Evolutionary conservation across 1,139 yeast species (phyloP).

Genomic region (Pichia sp.): DNA sequence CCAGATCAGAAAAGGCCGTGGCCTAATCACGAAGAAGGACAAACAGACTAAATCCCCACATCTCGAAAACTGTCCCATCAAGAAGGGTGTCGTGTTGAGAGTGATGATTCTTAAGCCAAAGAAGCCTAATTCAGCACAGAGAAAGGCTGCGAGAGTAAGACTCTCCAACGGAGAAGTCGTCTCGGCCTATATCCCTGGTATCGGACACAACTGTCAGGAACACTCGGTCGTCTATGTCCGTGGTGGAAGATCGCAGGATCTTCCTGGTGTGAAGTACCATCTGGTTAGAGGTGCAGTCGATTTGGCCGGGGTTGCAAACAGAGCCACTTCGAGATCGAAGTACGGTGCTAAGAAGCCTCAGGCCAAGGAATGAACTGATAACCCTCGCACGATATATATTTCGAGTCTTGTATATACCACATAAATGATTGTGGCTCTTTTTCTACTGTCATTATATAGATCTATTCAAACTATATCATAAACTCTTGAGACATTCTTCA

Average conservation of each 20-base stretch:
- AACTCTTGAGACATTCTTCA: constrained; percentile 37
- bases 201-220: constrained; percentile 97
- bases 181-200: constrained; percentile 96
- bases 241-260: constrained; percentile 97
- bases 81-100: constrained; percentile 90
- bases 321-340: constrained; percentile 84
- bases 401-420: constrained; percentile 8
- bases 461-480: background rate
- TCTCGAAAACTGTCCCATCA: constrained; percentile 74
- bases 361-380: constrained; percentile 34
- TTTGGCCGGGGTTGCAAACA: constrained; percentile 90
- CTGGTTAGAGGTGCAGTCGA: constrained; percentile 92
- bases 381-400: background rate
- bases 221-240: constrained; percentile 94
- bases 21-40: constrained; percentile 46
- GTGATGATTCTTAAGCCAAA: constrained; percentile 95
- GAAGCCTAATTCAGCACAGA: constrained; percentile 96
- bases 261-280: constrained; percentile 97
- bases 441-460: background rate
- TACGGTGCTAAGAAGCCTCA: constrained; percentile 91
- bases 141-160: constrained; percentile 95
- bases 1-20: constrained; percentile 66
- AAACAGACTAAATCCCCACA: constrained; percentile 69
- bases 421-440: background rate
- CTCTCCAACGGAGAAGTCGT: constrained; percentile 84